Evolutionary conservation across 768 basidiomycete species (phyloP).

Genomic region (Psilocybe tampanensis): DNA sequence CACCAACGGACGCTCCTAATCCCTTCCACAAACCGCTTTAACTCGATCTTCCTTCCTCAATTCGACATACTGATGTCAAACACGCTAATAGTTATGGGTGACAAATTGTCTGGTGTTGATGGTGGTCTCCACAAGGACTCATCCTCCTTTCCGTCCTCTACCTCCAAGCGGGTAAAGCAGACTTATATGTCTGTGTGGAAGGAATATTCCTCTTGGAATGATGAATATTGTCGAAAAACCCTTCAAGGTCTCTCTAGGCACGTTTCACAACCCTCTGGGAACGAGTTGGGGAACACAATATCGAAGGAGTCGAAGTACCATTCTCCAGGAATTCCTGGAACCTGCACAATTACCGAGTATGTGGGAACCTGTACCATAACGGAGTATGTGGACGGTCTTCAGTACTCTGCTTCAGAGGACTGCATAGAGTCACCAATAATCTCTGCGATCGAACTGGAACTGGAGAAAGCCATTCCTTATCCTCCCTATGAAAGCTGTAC

Average conservation of each 20-base stretch:
- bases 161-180: background rate
- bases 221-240: background rate
- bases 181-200: constrained; percentile 11
- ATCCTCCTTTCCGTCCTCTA: too few species aligned
- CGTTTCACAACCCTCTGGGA: too few species aligned
- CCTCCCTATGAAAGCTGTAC: constrained; percentile 61
- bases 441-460: background rate
- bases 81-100: too few species aligned
- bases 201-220: constrained; percentile 16
- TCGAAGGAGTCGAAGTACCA: background rate
- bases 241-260: constrained; percentile 4
- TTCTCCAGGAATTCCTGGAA: too few species aligned
- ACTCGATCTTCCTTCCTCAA: too few species aligned
- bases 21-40: too few species aligned
- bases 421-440: background rate
- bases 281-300: background rate
- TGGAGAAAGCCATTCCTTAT: constrained; percentile 15
- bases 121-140: too few species aligned
- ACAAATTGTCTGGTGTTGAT: too few species aligned
- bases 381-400: background rate
- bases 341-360: background rate
- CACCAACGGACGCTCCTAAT: too few species aligned
- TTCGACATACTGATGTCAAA: too few species aligned
- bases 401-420: background rate
- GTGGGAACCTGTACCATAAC: background rate